These are phyloP conservation scores for Echinosophora koreensis DNA, from an alignment of 306 rosid genomes.

Conservation along the genomic window DNA sequence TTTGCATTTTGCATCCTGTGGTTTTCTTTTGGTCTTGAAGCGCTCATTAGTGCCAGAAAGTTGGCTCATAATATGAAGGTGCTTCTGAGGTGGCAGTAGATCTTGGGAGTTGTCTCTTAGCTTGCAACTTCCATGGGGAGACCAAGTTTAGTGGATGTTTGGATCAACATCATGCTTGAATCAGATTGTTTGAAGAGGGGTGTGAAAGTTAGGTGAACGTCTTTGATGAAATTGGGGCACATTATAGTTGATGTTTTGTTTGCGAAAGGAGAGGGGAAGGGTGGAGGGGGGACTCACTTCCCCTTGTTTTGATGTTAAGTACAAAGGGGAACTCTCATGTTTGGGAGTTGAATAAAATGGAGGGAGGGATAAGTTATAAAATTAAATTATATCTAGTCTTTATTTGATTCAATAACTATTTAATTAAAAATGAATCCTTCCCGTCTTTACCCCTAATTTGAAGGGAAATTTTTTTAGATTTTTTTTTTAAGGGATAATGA, in stretches of 20 bases:
- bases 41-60: constrained; percentile 26
- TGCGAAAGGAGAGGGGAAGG: background rate
- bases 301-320: background rate
- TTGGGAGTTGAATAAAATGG: constrained; percentile 6
- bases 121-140: constrained; percentile 21
- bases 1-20: constrained; percentile 7
- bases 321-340: background rate
- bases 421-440: background rate
- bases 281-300: constrained; percentile 17
- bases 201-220: constrained; percentile 19
- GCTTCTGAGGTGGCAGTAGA: constrained; percentile 34
- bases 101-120: constrained; percentile 28
- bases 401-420: constrained; percentile 12
- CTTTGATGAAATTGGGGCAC: background rate
- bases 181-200: constrained; percentile 4
- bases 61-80: constrained; percentile 22
- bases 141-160: constrained; percentile 10
- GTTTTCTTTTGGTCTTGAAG: constrained; percentile 37
- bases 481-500: background rate
- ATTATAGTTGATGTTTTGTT: background rate
- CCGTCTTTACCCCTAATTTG: background rate
- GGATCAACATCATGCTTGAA: constrained; percentile 20
- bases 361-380: background rate
- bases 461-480: background rate
- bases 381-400: background rate